These are phyloP conservation scores for Camellia sinensis DNA, from an alignment of 148 eudicot genomes.

Conservation along the genomic window DNA sequence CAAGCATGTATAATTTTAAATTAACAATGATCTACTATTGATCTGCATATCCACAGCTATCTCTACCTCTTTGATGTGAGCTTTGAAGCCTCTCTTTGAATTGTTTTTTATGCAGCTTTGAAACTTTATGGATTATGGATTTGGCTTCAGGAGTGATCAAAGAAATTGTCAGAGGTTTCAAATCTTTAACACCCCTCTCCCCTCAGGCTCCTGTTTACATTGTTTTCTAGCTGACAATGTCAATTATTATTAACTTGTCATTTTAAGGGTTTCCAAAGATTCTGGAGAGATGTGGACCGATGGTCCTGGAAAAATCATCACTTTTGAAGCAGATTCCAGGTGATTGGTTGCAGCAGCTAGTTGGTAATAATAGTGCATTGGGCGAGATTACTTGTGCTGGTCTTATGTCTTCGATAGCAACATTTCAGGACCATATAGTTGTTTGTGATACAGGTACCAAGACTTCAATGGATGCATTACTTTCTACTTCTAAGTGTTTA, in stretches of 20 bases:
- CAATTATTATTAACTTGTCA: conserved; percentile 14
- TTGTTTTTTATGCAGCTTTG: conserved; percentile 49
- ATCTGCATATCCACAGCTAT: conserved; percentile 1
- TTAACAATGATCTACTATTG: not conserved
- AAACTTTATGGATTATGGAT: conserved; percentile 79
- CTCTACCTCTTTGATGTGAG: not conserved
- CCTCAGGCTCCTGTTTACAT: not conserved
- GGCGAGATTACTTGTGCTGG: conserved; percentile 51
- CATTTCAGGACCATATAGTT: conserved; percentile 43
- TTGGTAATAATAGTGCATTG: conserved; percentile 26
- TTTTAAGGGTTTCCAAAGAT: conserved; percentile 53
- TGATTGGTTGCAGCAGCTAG: conserved; percentile 50
- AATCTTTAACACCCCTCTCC: not conserved
- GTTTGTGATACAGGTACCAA: conserved; percentile 75
- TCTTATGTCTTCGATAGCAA: conserved; percentile 63
- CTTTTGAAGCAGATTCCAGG: conserved; percentile 43
- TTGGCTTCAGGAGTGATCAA: conserved; percentile 50
- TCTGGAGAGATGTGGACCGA: conserved; percentile 60
- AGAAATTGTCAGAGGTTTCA: conserved; percentile 61
- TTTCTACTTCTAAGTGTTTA: conserved; percentile 6
- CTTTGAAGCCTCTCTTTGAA: conserved; percentile 4
- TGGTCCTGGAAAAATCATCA: conserved; percentile 52
- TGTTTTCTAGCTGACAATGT: conserved; percentile 4
- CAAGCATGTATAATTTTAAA: not conserved
- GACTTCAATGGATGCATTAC: not conserved